A percentile compares a stretch with the other conserved stretches of the same genome.
phyloP scores from a whole-genome alignment of 2,329 filamentous ascomycete species.

The Diplodia corticola region DNA sequence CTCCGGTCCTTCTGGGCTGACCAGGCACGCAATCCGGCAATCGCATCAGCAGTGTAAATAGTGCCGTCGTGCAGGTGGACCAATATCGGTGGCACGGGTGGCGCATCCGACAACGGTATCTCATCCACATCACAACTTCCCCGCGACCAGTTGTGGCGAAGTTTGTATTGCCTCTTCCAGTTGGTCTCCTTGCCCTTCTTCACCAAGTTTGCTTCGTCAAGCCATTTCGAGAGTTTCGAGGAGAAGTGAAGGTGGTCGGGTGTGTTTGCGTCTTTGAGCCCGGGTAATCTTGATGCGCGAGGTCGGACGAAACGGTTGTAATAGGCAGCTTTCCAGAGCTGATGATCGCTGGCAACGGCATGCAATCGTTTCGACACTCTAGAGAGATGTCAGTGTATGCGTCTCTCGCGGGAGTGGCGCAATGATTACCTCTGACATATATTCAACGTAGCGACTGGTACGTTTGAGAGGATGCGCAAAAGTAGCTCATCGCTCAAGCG shows the following conservation, averaged over 20 bases:
- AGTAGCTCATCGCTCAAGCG: slow-evolving; percentile 83
- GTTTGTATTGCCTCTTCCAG: slow-evolving; percentile 87
- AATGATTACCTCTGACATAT: slow-evolving; percentile 58
- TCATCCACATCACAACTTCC: slow-evolving; percentile 81
- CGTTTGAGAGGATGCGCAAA: slow-evolving; percentile 75
- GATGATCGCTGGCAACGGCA: slow-evolving; percentile 72
- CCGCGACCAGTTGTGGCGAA: slow-evolving; percentile 86
- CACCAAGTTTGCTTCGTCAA: slow-evolving; percentile 61
- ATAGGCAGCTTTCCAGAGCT: slow-evolving; percentile 89
- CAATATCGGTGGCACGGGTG: slow-evolving; percentile 61
- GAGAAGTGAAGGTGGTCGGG: slow-evolving; percentile 51
- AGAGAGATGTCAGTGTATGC: slow-evolving; percentile 24
- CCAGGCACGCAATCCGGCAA: slow-evolving; percentile 76
- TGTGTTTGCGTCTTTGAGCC: slow-evolving; percentile 52
- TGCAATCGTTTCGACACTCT: slow-evolving; percentile 75
- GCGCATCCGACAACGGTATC: slow-evolving; percentile 61
- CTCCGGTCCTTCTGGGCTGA: slow-evolving; percentile 61
- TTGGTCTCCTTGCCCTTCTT: slow-evolving; percentile 56
- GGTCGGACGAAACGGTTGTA: slow-evolving; percentile 85
- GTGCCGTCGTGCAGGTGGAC: slow-evolving; percentile 76
- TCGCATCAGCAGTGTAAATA: slow-evolving; percentile 72
- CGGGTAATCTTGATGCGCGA: slow-evolving; percentile 72
- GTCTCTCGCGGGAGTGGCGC: neutral
- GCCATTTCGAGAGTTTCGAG: slow-evolving; percentile 60
- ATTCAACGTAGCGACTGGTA: slow-evolving; percentile 70